Base-by-base conservation (phyloP, 140 eudicot genomes). In the Oenanthe javanica region DNA sequence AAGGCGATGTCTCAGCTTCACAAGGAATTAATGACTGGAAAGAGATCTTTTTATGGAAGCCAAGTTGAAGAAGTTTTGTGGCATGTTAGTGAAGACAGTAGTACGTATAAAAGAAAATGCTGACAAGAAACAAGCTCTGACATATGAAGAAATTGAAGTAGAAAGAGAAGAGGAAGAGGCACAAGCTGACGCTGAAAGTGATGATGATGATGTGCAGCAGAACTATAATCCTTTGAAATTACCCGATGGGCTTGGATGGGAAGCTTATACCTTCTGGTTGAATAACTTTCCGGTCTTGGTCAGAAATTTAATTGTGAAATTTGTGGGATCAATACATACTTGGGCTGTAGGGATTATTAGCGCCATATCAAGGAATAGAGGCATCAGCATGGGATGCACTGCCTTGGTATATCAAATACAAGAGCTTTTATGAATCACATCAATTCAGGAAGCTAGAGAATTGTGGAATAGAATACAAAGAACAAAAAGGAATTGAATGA, bases 151-250 rank as follows among this genome's bases (percentile, higher is more conserved):
- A 84, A 87, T 94, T 83, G 96, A 86, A 67, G 91, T 89, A 25
- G 97, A 92, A 82, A 89, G 97, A 47, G 97, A 94, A 80, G 97
- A 94, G 89, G 96, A 94, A 80, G 97, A 92, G 55, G 94, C 79
- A 48, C 89, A 87, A 73, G 93, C 93, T 54, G 98, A 31, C 73
- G 86, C 89, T 71, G 96, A 94, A 81, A 94, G 98, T 89, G 98
- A 94, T 71, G 97, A 94, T 31, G 98, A 94, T 38, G 98, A 94
- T 31, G 36, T 31, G 71, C 93, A 89, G 77, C 90, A 85, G 75
- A 92, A 92, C 57, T 49, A 46, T 46, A 46, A 46, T 46, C 49
- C 49, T 6, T 46, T 46, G 49, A 46, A 94, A 94, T 81, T 92
- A 92, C 61, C 36, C 36, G 36, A 31, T 31, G 36, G 36, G 36